phyloP scores from a whole-genome alignment of 805 yeast genomes.

The Wilhelminamyces savonicus region DNA sequence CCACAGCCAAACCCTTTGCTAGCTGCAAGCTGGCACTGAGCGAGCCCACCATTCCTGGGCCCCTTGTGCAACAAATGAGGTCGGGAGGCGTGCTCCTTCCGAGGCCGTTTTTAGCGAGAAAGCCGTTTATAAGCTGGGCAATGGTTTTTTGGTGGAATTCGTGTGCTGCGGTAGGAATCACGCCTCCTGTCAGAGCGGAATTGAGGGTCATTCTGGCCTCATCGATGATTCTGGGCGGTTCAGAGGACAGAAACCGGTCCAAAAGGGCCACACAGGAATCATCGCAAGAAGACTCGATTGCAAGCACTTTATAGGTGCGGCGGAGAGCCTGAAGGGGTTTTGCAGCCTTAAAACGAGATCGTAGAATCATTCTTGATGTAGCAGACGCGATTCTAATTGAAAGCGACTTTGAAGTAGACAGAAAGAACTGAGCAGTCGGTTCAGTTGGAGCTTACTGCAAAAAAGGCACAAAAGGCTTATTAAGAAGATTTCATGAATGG shows the following conservation, averaged over 20 bases:
- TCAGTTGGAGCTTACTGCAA: not conserved
- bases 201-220: conserved; percentile 63
- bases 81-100: conserved; percentile 43
- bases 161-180: conserved; percentile 80
- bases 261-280: conserved; percentile 86
- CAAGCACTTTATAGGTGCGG: conserved; percentile 58
- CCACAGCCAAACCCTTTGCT: conserved; percentile 79
- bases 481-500: not conserved
- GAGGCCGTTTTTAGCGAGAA: conserved; percentile 34
- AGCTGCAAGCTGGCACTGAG: conserved; percentile 74
- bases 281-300: conserved; percentile 92
- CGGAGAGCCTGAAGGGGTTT: not conserved
- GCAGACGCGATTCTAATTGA: too few species aligned
- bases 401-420: not conserved
- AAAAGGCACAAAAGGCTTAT: conserved; percentile 1
- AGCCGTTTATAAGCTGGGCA: conserved; percentile 42
- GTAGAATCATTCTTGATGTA: too few species aligned
- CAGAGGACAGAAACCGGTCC: conserved; percentile 34
- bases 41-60: conserved; percentile 96
- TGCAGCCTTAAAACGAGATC: too few species aligned
- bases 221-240: conserved; percentile 45
- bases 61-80: conserved; percentile 82
- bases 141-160: conserved; percentile 64
- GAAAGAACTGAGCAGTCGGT: not conserved
- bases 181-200: conserved; percentile 69